These are phyloP conservation scores for Lophiostoma macrostomum DNA, from an alignment of 495 filamentous ascomycete genomes.

Conservation along the genomic window DNA sequence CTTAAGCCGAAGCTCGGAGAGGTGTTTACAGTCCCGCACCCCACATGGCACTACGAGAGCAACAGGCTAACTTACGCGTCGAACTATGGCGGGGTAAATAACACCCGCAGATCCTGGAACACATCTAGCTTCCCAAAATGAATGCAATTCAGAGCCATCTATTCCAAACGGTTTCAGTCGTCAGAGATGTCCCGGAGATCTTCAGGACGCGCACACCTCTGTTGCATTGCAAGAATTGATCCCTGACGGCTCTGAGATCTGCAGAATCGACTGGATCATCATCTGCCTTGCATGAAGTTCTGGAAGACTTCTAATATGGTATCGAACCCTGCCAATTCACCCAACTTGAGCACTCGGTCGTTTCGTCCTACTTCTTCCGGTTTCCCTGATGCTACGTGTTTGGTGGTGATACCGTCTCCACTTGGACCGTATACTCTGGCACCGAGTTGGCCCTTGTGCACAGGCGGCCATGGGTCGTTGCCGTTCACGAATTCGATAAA, in stretches of 20 bases:
- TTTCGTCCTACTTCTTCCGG: conserved; percentile 23
- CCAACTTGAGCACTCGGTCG: conserved; percentile 18
- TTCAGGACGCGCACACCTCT: conserved; percentile 11
- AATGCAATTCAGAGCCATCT: conserved; percentile 2
- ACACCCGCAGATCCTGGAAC: not conserved
- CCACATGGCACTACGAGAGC: conserved; percentile 16
- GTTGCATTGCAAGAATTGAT: not conserved
- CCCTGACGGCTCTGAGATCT: too few species aligned
- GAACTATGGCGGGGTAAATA: conserved; percentile 17
- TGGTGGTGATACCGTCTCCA: conserved; percentile 18
- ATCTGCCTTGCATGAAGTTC: conserved; percentile 23
- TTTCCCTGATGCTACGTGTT: conserved; percentile 19
- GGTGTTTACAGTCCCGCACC: conserved; percentile 7
- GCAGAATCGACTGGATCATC: not conserved
- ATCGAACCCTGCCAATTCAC: conserved; percentile 26
- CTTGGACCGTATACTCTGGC: conserved; percentile 30
- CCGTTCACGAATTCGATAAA: conserved; percentile 29
- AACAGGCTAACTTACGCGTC: conserved; percentile 10
- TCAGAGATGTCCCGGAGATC: not conserved
- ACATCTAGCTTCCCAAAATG: not conserved
- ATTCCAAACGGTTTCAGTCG: conserved; percentile 1
- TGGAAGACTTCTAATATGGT: conserved; percentile 19
- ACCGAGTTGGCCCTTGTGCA: conserved; percentile 8
- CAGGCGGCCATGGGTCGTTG: conserved; percentile 25
- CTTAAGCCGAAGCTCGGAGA: not conserved